Conservation (phyloP, 2,329 filamentous ascomycete genomes). For the Biscogniauxia marginata region DNA sequence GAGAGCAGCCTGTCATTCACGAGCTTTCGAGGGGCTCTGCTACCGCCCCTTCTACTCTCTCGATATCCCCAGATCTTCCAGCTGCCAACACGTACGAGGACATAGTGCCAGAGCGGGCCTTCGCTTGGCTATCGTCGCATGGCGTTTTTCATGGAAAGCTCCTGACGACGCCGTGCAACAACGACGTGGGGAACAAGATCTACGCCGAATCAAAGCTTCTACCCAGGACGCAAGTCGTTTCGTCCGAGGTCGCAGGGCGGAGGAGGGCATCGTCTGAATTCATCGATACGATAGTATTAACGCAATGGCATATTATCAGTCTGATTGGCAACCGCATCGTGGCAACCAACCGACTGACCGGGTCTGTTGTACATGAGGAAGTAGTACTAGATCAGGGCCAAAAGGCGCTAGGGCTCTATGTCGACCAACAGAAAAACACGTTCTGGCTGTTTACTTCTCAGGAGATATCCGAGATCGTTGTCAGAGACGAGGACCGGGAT, state of each 20-base stretch:
- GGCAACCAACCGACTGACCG: conserved; percentile 83
- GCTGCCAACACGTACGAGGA: conserved; percentile 56
- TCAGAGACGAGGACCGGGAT: conserved; percentile 85
- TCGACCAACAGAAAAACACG: conserved; percentile 92
- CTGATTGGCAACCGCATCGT: conserved; percentile 81
- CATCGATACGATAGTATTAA: conserved; percentile 78
- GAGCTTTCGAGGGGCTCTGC: conserved; percentile 63
- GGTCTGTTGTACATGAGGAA: conserved; percentile 84
- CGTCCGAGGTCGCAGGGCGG: conserved; percentile 63
- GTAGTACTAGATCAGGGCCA: conserved; percentile 78
- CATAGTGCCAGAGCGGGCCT: conserved; percentile 65
- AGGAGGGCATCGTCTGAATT: conserved; percentile 67
- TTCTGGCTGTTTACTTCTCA: conserved; percentile 93
- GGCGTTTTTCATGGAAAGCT: conserved; percentile 88
- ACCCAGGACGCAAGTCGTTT: conserved; percentile 69
- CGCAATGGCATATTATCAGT: conserved; percentile 89
- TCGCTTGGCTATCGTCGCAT: conserved; percentile 86
- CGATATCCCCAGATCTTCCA: conserved; percentile 72
- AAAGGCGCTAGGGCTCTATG: conserved; percentile 76
- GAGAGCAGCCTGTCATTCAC: conserved; percentile 75
- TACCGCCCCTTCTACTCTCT: conserved; percentile 63
- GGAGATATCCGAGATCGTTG: conserved; percentile 91
- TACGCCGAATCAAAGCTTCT: conserved; percentile 79
- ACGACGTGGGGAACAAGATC: conserved; percentile 69
- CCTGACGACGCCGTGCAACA: conserved; percentile 56